Conservation (phyloP, 2,329 filamentous ascomycete genomes). For the Clonostachys sp. region DNA sequence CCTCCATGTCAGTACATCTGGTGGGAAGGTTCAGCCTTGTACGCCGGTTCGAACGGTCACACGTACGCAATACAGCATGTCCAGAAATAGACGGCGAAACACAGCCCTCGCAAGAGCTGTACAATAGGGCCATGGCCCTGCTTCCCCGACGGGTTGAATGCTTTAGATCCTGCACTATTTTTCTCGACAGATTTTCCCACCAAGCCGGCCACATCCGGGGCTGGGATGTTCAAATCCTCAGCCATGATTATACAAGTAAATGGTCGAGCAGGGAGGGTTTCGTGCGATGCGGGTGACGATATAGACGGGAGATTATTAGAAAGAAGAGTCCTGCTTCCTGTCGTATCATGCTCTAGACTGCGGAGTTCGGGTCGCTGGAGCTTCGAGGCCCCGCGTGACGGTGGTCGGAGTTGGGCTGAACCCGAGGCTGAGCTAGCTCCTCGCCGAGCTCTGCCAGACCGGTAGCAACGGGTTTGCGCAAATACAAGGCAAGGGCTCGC, state of each 20-base stretch:
- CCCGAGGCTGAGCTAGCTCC: too few relatives aligned
- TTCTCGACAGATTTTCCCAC: constrained; percentile 3
- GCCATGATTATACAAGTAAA: neutral
- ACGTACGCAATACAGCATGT: constrained; percentile 43
- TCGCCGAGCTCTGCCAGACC: too few relatives aligned
- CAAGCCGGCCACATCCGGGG: constrained; percentile 32
- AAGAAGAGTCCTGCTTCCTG: too few relatives aligned
- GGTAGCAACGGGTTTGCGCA: too few relatives aligned
- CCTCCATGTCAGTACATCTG: neutral
- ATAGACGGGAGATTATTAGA: too few relatives aligned
- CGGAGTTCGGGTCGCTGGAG: too few relatives aligned
- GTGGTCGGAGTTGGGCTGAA: too few relatives aligned
- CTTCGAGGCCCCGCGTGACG: too few relatives aligned
- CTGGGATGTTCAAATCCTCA: constrained; percentile 11
- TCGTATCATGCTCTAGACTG: too few relatives aligned
- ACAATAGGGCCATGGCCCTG: constrained; percentile 43
- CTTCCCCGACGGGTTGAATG: constrained; percentile 49
- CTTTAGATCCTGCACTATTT: neutral
- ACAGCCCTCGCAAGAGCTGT: constrained; percentile 47
- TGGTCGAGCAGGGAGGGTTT: too few relatives aligned
- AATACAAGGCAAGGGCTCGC: too few relatives aligned
- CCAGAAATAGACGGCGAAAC: constrained; percentile 47
- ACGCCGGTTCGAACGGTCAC: neutral
- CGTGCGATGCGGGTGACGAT: too few relatives aligned
- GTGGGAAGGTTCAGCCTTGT: neutral